These are phyloP conservation scores for Rubia yunnanensis DNA, from an alignment of 257 asterid species.

Conservation along the genomic window DNA sequence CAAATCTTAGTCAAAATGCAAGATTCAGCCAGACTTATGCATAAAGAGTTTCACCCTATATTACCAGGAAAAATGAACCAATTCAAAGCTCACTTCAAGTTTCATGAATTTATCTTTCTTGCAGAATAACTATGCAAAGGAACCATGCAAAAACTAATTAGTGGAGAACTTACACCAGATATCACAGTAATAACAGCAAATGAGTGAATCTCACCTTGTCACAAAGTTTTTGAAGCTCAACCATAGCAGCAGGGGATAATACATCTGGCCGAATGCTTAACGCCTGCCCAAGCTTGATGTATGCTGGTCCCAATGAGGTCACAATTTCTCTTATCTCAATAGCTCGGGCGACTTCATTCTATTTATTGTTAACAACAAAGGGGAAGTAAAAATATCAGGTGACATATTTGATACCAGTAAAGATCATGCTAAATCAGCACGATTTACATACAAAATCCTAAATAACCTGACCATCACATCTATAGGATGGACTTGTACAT, in stretches of 20 bases:
- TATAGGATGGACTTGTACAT: not conserved
- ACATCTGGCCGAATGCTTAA: conserved; percentile 96
- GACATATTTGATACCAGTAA: not conserved
- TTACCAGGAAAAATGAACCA: not conserved
- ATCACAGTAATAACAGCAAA: not conserved
- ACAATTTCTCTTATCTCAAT: conserved; percentile 96
- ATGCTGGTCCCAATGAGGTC: conserved; percentile 98
- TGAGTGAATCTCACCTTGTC: conserved; percentile 56
- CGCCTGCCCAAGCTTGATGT: conserved; percentile 98
- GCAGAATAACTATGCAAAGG: not conserved
- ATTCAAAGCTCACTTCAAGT: not conserved
- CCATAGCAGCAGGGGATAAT: conserved; percentile 87
- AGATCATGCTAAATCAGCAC: not conserved
- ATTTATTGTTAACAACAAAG: conserved; percentile 13
- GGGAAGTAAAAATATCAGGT: conserved; percentile 2
- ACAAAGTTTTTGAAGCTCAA: conserved; percentile 96
- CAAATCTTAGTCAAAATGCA: not conserved
- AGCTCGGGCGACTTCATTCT: conserved; percentile 98
- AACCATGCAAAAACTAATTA: not conserved
- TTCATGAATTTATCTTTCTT: not conserved
- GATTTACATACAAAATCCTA: not conserved
- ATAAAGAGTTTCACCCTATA: not conserved
- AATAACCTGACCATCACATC: not conserved
- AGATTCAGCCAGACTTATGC: not conserved
- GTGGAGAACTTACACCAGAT: not conserved